phyloP scores from a whole-genome alignment of 345 rosid species.

The Raphanus sativus region DNA sequence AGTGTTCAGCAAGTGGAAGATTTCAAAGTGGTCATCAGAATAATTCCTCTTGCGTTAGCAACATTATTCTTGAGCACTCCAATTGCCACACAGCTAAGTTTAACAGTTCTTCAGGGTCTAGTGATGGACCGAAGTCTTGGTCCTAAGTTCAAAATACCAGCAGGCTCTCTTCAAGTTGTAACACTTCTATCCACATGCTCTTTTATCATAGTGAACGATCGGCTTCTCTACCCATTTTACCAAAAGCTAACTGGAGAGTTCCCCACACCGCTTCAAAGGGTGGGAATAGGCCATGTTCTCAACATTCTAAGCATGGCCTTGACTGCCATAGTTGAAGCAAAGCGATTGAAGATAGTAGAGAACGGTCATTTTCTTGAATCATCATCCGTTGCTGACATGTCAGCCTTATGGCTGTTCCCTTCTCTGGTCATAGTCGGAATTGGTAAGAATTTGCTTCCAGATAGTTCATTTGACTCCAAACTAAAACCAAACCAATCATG shows the following conservation, averaged over 20 bases:
- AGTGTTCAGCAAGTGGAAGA: not conserved
- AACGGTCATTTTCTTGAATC: not conserved
- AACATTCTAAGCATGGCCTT: not conserved
- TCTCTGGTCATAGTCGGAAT: not conserved
- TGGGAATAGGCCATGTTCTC: not conserved
- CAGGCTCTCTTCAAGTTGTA: not conserved
- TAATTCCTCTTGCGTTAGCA: not conserved
- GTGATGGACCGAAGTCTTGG: not conserved
- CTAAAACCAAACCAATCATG: not conserved
- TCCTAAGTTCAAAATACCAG: not conserved
- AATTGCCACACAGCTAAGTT: not conserved
- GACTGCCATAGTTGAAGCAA: not conserved
- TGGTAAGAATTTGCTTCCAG: not conserved
- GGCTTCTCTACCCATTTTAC: not conserved
- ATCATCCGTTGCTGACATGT: not conserved
- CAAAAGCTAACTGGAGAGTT: not conserved
- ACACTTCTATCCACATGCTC: not conserved
- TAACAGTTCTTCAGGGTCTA: not conserved
- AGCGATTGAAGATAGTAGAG: not conserved
- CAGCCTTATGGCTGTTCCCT: not conserved
- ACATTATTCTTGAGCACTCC: not conserved
- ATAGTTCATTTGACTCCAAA: not conserved
- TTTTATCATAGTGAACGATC: not conserved
- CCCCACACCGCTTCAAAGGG: not conserved
- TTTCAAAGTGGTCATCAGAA: not conserved